Conservation (phyloP, 2,329 filamentous ascomycete species). For the Hymenoscyphus scutula region DNA sequence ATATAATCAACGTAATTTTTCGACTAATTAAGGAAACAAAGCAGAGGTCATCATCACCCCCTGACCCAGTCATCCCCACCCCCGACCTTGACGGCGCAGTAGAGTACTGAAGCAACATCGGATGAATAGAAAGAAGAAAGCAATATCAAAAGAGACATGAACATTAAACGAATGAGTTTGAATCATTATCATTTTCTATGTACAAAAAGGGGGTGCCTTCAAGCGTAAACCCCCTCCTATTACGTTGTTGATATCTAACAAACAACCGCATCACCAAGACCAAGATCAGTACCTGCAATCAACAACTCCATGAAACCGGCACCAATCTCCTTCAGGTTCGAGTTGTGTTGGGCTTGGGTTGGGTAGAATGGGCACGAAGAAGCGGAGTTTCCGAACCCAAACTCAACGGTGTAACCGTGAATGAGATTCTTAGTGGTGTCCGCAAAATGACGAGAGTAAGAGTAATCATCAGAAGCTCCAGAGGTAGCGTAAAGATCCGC, state of each 20-base stretch:
- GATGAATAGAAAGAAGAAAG: too few relatives aligned
- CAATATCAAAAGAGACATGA: too few relatives aligned
- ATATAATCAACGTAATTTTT: too few relatives aligned
- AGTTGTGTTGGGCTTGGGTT: constrained; percentile 42
- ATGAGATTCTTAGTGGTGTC: constrained; percentile 40
- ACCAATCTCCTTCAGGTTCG: constrained; percentile 45
- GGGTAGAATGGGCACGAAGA: constrained; percentile 47
- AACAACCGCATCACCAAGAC: constrained; percentile 20
- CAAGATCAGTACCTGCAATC: constrained; percentile 31
- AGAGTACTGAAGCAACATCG: too few relatives aligned
- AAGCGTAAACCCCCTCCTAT: too few relatives aligned
- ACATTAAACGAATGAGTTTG: too few relatives aligned
- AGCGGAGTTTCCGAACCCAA: constrained; percentile 41
- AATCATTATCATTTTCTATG: too few relatives aligned
- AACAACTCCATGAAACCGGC: constrained; percentile 49
- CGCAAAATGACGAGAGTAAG: constrained; percentile 44
- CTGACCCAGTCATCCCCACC: too few relatives aligned
- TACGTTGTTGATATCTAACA: constrained; percentile 6
- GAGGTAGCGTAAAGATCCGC: constrained; percentile 47
- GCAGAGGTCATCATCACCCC: too few relatives aligned
- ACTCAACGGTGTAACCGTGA: constrained; percentile 47
- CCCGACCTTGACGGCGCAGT: too few relatives aligned
- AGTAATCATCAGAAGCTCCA: constrained; percentile 48
- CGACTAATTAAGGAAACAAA: too few relatives aligned
- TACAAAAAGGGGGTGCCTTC: too few relatives aligned